Conservation (phyloP, 805 yeast genomes). For the Clavispora phyllophila region DNA sequence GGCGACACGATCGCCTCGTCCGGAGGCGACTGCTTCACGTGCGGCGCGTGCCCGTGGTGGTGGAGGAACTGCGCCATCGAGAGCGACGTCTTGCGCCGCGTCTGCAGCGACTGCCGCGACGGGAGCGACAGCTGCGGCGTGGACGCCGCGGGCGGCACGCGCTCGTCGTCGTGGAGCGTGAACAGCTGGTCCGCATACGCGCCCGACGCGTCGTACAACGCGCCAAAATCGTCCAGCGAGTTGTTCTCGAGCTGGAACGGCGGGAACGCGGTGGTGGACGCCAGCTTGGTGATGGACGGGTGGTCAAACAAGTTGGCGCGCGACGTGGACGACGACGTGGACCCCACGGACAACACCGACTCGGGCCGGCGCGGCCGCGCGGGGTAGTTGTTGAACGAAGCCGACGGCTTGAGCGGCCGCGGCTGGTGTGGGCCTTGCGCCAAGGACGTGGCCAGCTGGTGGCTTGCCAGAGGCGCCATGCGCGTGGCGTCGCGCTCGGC, state of each 20-base stretch:
- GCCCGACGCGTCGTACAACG: conserved; percentile 6
- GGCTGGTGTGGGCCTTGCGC: conserved; percentile 5
- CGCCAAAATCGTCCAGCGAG: conserved; percentile 13
- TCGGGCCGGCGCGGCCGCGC: conserved; percentile 35
- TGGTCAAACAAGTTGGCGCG: conserved; percentile 12
- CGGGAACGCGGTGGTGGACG: conserved; percentile 15
- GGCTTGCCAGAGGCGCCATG: background rate
- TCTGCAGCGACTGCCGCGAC: conserved; percentile 14
- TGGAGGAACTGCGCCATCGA: conserved; percentile 11
- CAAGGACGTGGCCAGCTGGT: conserved; percentile 6
- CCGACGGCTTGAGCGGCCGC: conserved; percentile 8
- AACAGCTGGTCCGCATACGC: background rate
- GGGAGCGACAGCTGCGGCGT: conserved; percentile 12
- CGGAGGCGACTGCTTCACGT: conserved; percentile 4
- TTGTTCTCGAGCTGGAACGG: conserved; percentile 13
- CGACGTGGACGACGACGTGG: conserved; percentile 28
- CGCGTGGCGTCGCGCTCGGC: background rate
- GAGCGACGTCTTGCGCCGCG: conserved; percentile 13
- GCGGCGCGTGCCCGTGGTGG: conserved; percentile 2
- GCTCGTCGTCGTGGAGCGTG: background rate
- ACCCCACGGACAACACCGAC: conserved; percentile 35
- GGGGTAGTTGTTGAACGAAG: conserved; percentile 7
- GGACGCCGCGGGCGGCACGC: background rate
- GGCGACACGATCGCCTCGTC: conserved; percentile 1
- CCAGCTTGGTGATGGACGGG: conserved; percentile 9